A percentile compares a stretch with the other conserved stretches of the same genome.
These are phyloP conservation scores for Colletotrichum noveboracense DNA, from an alignment of 2,329 filamentous ascomycete genomes.

Conservation along the genomic window DNA sequence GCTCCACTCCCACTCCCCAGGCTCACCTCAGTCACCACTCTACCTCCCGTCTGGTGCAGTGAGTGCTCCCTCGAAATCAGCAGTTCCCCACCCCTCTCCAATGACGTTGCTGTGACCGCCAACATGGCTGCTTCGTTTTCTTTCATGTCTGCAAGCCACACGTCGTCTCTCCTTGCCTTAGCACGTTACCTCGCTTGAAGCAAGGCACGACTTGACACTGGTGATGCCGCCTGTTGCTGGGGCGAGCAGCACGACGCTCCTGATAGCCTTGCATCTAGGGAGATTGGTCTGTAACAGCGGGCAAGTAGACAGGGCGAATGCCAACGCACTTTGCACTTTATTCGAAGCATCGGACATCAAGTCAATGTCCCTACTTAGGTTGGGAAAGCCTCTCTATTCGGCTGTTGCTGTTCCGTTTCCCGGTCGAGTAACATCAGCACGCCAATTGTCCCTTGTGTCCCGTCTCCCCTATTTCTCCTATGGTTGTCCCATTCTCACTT, in stretches of 20 bases:
- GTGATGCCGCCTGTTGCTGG: neutral
- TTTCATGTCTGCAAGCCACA: slow-evolving; percentile 1
- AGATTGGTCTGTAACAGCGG: neutral
- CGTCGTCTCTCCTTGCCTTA: neutral
- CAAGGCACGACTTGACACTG: neutral
- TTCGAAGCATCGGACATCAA: neutral
- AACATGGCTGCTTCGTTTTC: neutral
- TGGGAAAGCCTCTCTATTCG: neutral
- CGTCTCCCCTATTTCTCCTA: neutral
- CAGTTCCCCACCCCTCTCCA: slow-evolving; percentile 5
- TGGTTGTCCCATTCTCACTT: neutral
- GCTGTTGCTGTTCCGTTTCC: neutral
- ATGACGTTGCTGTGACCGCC: slow-evolving; percentile 21
- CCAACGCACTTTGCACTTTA: neutral
- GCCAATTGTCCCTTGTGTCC: neutral
- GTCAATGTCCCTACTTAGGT: neutral
- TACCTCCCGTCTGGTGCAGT: neutral
- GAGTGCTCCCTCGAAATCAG: neutral
- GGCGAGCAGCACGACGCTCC: neutral
- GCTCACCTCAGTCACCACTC: neutral
- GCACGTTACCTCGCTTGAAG: neutral
- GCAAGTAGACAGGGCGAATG: neutral
- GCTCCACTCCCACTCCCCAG: neutral
- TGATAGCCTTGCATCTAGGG: neutral
- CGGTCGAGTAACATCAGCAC: neutral